Base-by-base conservation (phyloP, 495 filamentous ascomycete genomes). In the Talaromyces thailandensis region DNA sequence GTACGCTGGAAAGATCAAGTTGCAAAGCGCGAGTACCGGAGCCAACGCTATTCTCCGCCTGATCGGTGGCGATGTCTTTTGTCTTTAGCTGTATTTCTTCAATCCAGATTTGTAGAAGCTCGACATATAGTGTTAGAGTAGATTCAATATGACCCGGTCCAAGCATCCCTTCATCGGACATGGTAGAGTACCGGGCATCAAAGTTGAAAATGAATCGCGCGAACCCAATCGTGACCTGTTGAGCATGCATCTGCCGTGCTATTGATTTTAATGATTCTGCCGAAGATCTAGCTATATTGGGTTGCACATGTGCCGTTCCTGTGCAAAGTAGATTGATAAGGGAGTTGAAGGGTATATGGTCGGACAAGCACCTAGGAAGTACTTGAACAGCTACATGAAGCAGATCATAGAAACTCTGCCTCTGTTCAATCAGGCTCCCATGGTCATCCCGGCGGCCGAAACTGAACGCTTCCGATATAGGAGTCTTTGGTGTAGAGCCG, bases 191-290 rank as follows among this genome's bases (percentile, higher is more conserved):
- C 28, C 91, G 87, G 65, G 93, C 91, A 73, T 99, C 95, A 69
- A 97, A 98, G 60, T 91, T 95, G 77, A 99, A 97, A 32, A 98
- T 98, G 66, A 98, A 98, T 43, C 92, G 79, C 16, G 93, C 89
- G 76, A 98, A 98, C 4, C 95, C 92, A 69, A 96, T 95, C 2
- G 93, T 97, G 24, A 98, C 93, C 72, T 92, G 91, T 67, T 98
- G 93, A 1, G 94, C 93, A 75, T 96, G 90, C 7, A 86, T 89
- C 70, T 98, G 93, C 18, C 90, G 83, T 7, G 95, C 94, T 68
- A 98, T 98, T 1, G 93, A 91, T 73, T 96, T 97, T 4, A 98
- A 74, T 9, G 94, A 96, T 67, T 93, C 88, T 4, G 91, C 88
- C 2, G 94, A 98, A 3, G 94, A 97, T 25, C 82, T 83, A 0